These are phyloP conservation scores for Tarenaya hassleriana DNA, from an alignment of 345 rosid genomes.

Conservation along the genomic window DNA sequence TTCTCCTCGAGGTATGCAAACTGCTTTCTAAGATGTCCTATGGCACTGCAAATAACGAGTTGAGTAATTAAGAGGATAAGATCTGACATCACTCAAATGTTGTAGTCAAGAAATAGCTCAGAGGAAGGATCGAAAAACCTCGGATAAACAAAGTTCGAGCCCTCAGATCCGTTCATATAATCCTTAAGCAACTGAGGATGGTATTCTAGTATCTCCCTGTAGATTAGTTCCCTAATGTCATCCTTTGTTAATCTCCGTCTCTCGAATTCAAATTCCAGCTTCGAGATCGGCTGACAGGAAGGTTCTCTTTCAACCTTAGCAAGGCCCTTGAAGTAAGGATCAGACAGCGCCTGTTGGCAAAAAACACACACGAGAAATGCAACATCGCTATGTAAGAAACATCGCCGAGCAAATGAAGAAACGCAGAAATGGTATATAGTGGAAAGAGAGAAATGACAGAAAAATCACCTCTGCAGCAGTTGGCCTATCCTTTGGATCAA, in stretches of 20 bases:
- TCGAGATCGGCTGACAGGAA: slow-evolving; percentile 73
- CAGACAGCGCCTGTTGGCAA: slow-evolving; percentile 59
- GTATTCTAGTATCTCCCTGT: slow-evolving; percentile 88
- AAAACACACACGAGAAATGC: background rate
- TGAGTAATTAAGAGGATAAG: too few species aligned
- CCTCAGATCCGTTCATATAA: slow-evolving; percentile 70
- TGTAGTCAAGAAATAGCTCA: background rate
- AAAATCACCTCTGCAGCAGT: slow-evolving; percentile 80
- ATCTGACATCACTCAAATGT: too few species aligned
- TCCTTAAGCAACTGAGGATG: slow-evolving; percentile 94
- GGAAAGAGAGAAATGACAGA: slow-evolving; percentile 13
- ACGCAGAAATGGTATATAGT: background rate
- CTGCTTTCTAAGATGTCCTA: slow-evolving; percentile 67
- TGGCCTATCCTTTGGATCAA: slow-evolving; percentile 90
- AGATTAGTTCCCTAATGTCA: slow-evolving; percentile 72
- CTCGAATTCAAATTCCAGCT: slow-evolving; percentile 95
- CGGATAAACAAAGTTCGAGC: slow-evolving; percentile 83
- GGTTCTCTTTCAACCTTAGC: slow-evolving; percentile 89
- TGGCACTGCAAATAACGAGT: slow-evolving; percentile 45
- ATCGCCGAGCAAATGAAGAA: background rate
- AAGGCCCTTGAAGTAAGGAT: slow-evolving; percentile 94
- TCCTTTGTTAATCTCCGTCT: slow-evolving; percentile 83
- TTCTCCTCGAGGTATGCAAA: slow-evolving; percentile 73
- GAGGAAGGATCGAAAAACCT: slow-evolving; percentile 48
- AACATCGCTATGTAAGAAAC: slow-evolving; percentile 11